These are phyloP conservation scores for Wallacemonas sp. DNA, from an alignment of 208 protist genomes.

Conservation along the genomic window DNA sequence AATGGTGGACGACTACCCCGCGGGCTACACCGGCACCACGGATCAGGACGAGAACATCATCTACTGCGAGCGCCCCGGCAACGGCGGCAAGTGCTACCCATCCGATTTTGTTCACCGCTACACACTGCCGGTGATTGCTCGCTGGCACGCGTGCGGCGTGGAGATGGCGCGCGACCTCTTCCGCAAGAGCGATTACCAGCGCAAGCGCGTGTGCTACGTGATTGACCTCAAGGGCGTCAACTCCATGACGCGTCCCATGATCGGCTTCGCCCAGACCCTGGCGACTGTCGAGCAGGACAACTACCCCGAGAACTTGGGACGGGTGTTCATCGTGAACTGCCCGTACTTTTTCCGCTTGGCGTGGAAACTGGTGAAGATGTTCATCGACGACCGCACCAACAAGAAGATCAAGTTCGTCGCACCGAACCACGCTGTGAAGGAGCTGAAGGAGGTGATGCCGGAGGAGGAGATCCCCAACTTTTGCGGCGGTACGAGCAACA, in stretches of 20 bases:
- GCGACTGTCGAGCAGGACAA: slow-evolving; percentile 82
- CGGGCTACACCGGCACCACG: slow-evolving; percentile 59
- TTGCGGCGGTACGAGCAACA: slow-evolving; percentile 65
- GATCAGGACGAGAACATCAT: slow-evolving; percentile 84
- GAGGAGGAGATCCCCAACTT: slow-evolving; percentile 79
- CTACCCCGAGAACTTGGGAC: slow-evolving; percentile 83
- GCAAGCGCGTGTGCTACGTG: slow-evolving; percentile 77
- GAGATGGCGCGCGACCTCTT: slow-evolving; percentile 72
- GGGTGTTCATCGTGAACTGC: slow-evolving; percentile 84
- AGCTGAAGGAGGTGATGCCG: slow-evolving; percentile 58
- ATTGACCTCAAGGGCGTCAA: slow-evolving; percentile 71
- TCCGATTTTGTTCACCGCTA: slow-evolving; percentile 68
- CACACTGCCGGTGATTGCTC: slow-evolving; percentile 56
- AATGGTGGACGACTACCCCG: slow-evolving; percentile 71
- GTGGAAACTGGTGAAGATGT: slow-evolving; percentile 82
- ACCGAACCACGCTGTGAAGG: slow-evolving; percentile 47
- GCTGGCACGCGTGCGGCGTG: slow-evolving; percentile 65
- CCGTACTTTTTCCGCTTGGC: slow-evolving; percentile 66
- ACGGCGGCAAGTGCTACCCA: slow-evolving; percentile 58
- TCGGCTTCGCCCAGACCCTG: slow-evolving; percentile 77
- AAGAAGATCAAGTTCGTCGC: slow-evolving; percentile 77
- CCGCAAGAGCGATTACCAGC: slow-evolving; percentile 49
- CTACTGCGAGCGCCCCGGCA: slow-evolving; percentile 82
- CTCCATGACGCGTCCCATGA: slow-evolving; percentile 68
- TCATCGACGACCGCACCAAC: slow-evolving; percentile 81